These are phyloP conservation scores for Zizania latifolia DNA, from an alignment of 176 grass and related monocot genomes.

Conservation along the genomic window DNA sequence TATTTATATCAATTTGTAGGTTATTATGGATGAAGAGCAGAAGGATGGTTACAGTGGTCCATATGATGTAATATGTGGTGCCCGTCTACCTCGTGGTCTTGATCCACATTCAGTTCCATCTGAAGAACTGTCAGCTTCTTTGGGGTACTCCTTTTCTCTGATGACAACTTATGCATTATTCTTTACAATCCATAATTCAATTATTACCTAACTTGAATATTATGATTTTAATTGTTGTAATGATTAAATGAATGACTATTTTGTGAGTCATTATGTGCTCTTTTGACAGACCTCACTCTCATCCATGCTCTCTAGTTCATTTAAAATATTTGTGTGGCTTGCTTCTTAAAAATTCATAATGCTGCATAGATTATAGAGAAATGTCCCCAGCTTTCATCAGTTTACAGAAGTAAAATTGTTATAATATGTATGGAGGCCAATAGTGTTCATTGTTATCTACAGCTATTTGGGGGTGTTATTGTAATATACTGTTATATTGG, in stretches of 20 bases:
- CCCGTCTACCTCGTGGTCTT: constrained; percentile 72
- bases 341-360: not conserved
- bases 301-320: not conserved
- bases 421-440: not conserved
- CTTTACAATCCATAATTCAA: not conserved
- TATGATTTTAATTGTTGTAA: not conserved
- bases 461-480: not conserved
- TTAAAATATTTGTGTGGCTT: not conserved
- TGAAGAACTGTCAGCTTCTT: constrained; percentile 82
- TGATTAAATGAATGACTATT: not conserved
- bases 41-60: constrained; percentile 65
- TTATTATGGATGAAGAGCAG: constrained; percentile 70
- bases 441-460: constrained; percentile 3
- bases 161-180: not conserved
- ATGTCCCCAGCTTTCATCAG: not conserved
- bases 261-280: not conserved
- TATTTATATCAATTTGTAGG: constrained; percentile 39
- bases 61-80: constrained; percentile 75
- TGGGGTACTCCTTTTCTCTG: constrained; percentile 52
- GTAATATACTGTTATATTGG: not conserved
- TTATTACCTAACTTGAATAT: not conserved
- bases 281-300: not conserved
- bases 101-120: constrained; percentile 90
- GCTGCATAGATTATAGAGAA: constrained; percentile 1
- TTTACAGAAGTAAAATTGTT: not conserved